These are phyloP conservation scores for Paramarasmius palmivorus DNA, from an alignment of 1,284 basidiomycete species.

Conservation along the genomic window DNA sequence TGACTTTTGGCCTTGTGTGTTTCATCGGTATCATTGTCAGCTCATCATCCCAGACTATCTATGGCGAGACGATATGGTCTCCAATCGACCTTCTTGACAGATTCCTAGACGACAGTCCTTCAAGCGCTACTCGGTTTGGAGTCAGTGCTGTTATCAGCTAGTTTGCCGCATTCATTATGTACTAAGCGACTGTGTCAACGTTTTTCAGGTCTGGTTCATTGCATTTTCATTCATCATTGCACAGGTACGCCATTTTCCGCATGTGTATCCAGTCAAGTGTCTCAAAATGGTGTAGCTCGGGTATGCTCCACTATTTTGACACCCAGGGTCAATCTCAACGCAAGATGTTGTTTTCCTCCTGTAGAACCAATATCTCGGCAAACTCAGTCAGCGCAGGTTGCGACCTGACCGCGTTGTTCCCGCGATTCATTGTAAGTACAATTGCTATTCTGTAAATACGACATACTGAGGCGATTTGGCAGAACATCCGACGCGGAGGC, in stretches of 20 bases:
- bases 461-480: background rate
- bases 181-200: conserved; percentile 10
- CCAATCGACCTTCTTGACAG: conserved; percentile 72
- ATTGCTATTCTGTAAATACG: background rate
- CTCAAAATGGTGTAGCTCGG: conserved; percentile 20
- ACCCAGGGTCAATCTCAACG: background rate
- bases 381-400: conserved; percentile 87
- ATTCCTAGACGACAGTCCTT: conserved; percentile 69
- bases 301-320: conserved; percentile 22
- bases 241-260: conserved; percentile 34
- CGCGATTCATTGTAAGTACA: conserved; percentile 68
- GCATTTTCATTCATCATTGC: conserved; percentile 74
- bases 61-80: conserved; percentile 79
- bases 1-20: conserved; percentile 77
- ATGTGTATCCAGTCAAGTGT: background rate
- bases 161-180: conserved; percentile 6
- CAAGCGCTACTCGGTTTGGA: conserved; percentile 65
- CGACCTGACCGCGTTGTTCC: conserved; percentile 79
- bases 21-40: conserved; percentile 87
- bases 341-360: conserved; percentile 7
- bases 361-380: conserved; percentile 78
- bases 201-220: conserved; percentile 71
- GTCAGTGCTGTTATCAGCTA: conserved; percentile 31
- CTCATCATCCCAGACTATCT: conserved; percentile 76
- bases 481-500: conserved; percentile 85